Conservation (phyloP, 2,329 filamentous ascomycete genomes). For the Clarireedia hainanense region DNA sequence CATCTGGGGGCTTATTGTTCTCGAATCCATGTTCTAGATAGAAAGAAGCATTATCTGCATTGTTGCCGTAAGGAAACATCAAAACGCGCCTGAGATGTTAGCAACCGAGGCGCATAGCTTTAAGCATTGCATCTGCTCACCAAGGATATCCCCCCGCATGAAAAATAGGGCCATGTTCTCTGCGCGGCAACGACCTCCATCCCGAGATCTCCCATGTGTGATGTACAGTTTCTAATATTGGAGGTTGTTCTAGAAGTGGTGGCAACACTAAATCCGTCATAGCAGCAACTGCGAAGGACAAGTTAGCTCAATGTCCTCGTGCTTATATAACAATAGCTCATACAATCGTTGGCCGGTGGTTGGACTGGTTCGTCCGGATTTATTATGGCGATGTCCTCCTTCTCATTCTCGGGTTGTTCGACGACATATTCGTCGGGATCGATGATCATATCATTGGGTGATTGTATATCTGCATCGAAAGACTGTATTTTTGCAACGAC, state of each 20-base stretch:
- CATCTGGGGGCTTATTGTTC: conserved; percentile 65
- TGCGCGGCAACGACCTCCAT: conserved; percentile 70
- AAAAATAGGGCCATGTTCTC: conserved; percentile 83
- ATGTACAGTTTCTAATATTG: conserved; percentile 66
- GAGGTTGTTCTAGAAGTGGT: conserved; percentile 65
- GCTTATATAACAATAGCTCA: conserved; percentile 6
- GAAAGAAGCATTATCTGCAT: conserved; percentile 86
- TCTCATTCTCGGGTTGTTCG: conserved; percentile 28
- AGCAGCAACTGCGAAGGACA: conserved; percentile 54
- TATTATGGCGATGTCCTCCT: conserved; percentile 35
- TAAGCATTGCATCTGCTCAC: conserved; percentile 38
- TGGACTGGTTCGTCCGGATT: conserved; percentile 28
- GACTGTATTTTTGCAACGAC: conserved; percentile 13
- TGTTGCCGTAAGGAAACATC: conserved; percentile 93
- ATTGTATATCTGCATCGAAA: conserved; percentile 23
- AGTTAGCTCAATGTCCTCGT: conserved; percentile 15
- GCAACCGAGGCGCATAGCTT: conserved; percentile 8
- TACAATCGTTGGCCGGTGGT: conserved; percentile 33
- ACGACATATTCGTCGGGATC: conserved; percentile 27
- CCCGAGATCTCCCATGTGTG: conserved; percentile 83
- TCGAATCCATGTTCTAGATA: conserved; percentile 95
- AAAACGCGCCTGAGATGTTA: conserved; percentile 65
- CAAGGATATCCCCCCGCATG: conserved; percentile 82
- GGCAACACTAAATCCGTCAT: conserved; percentile 77
- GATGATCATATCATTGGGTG: conserved; percentile 28